Evolutionary conservation across 2,329 filamentous ascomycete species (phyloP), one percentile per base, ranked within the genome.

Genomic region (Xylaria hypoxylon): DNA sequence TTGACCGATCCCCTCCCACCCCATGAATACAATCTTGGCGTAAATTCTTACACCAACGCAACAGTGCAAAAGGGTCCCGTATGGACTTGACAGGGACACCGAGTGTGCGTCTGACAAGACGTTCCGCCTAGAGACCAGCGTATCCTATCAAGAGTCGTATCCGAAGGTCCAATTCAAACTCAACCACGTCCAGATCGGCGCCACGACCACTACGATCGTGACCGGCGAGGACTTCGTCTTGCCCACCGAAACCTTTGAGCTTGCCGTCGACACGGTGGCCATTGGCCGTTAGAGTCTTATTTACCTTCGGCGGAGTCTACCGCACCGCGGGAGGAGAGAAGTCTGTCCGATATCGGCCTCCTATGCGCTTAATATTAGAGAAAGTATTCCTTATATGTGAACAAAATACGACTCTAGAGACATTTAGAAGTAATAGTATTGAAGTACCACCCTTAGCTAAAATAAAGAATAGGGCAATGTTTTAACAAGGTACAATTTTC

Each of bases 101-200:
- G 59, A 19, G 31, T 66, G 64, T 48, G 64, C 64, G 33, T 66
- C 64, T 35, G 50, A 66, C 24, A 11, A 44, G 38, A 62, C 59
- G 31, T 66, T 62, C 53, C 52, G 52, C 52, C 40, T 66, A n/a
- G 53, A 62, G 40, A 22, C 33, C 13, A 66, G 35, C 45, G 31
- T 62, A 28, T 66, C 64, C n/a, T 66, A 66, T 44, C 64, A 66
- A 24, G 64, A 66, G 59, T 66, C 64, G 15, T 66, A 62, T 44
- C 64, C 64, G 38, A 50, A 44, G 59, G 59, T 66, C 28, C 2
- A n/a, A 17, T 66, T 66, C 47, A 66, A 66, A 44, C 19, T 66
- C 59, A 66, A 62, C 40, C 64, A 66, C 33, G 55, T 62, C 38
- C 64, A 66, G 53, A 66, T 66, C 40, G 59, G 59, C 38, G 24